A percentile compares a stretch with the other conserved stretches of the same genome.
These are phyloP conservation scores for Lasiodiplodia theobromae DNA, from an alignment of 2,329 filamentous ascomycete genomes.

Conservation along the genomic window DNA sequence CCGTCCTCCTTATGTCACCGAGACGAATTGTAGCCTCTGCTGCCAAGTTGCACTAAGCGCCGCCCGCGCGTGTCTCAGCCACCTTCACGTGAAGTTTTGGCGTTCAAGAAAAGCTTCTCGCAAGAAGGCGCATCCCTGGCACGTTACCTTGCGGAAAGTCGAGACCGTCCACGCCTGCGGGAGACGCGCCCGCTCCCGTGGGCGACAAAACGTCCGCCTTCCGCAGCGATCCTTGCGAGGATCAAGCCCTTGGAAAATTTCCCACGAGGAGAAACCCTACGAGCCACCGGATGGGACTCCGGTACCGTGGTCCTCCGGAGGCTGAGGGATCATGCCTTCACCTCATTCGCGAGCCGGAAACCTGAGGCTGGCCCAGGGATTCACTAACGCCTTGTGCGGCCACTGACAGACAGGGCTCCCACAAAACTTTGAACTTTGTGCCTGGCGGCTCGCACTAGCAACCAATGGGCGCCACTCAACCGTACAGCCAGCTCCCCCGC, in stretches of 20 bases:
- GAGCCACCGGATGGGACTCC: background rate
- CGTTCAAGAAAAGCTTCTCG: background rate
- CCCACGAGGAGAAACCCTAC: background rate
- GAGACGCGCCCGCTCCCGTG: background rate
- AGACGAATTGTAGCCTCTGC: too few relatives aligned
- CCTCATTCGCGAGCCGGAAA: slow-evolving; percentile 3
- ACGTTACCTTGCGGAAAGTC: slow-evolving; percentile 9
- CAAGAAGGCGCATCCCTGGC: background rate
- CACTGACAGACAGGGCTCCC: slow-evolving; percentile 7
- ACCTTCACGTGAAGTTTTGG: too few relatives aligned
- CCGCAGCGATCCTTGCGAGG: slow-evolving; percentile 17
- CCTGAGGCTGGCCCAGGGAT: background rate
- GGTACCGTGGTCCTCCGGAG: background rate
- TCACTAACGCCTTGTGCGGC: background rate
- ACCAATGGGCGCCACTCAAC: slow-evolving; percentile 2
- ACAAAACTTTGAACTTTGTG: slow-evolving; percentile 17
- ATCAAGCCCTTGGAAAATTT: slow-evolving; percentile 15
- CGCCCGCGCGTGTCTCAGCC: too few relatives aligned
- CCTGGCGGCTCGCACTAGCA: slow-evolving; percentile 16
- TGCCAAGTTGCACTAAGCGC: too few relatives aligned
- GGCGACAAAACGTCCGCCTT: slow-evolving; percentile 4
- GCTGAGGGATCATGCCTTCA: background rate
- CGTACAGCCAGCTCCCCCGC: slow-evolving; percentile 8
- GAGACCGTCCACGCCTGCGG: slow-evolving; percentile 3
- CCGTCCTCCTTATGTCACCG: too few relatives aligned